A percentile compares a stretch with the other conserved stretches of the same genome.
These are phyloP conservation scores for Solanum pennellii DNA, from an alignment of 257 asterid genomes.

Conservation along the genomic window DNA sequence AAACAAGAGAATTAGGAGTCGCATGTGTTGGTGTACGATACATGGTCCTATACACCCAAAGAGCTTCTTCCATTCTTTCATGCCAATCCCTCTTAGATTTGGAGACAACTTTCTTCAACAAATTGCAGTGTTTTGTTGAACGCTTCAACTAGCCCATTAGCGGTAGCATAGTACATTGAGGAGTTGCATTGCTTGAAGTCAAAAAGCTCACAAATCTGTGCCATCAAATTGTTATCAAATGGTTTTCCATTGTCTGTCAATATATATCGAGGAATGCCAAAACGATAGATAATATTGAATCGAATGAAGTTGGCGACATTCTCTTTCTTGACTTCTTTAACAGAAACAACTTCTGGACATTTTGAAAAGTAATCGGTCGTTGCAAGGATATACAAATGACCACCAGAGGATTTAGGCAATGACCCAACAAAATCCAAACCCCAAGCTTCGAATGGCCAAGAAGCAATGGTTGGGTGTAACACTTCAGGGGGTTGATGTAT, in stretches of 20 bases:
- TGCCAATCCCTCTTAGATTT: neutral
- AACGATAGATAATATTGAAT: no score
- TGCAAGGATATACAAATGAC: neutral
- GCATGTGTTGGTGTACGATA: neutral
- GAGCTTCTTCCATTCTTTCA: neutral
- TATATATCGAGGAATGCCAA: no score
- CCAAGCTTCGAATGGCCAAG: rapidly evolving
- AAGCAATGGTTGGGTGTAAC: neutral
- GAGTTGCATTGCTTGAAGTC: neutral
- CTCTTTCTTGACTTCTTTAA: neutral
- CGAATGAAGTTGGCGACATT: neutral
- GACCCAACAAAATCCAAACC: neutral
- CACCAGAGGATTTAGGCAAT: neutral
- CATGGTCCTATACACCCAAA: neutral
- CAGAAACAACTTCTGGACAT: no score
- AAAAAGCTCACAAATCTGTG: neutral
- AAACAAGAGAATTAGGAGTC: neutral
- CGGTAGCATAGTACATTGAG: neutral
- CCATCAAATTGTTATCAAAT: neutral
- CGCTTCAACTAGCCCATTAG: neutral
- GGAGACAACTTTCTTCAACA: neutral
- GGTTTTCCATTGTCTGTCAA: no score
- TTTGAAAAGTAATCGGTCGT: neutral
- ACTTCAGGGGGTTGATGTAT: neutral
- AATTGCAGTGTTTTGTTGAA: neutral